These are phyloP conservation scores for Aureobasidium melanogenum DNA, from an alignment of 2,329 filamentous ascomycete genomes.

Conservation along the genomic window DNA sequence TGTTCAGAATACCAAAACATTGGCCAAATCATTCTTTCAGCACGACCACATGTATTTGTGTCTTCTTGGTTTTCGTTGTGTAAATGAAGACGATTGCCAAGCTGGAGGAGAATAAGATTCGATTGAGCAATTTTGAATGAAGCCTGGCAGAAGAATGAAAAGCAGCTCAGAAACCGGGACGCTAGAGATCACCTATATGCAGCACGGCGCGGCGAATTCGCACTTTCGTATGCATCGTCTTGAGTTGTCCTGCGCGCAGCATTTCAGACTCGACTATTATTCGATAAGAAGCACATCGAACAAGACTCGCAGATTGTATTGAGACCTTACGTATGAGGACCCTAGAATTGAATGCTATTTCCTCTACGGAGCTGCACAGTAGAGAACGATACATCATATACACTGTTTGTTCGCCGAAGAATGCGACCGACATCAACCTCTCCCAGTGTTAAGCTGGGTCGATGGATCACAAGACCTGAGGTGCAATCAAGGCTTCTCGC, in stretches of 20 bases:
- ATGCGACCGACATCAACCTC: background rate
- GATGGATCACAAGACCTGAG: constrained; percentile 1
- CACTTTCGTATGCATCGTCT: background rate
- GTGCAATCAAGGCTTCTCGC: constrained; percentile 6
- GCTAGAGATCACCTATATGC: background rate
- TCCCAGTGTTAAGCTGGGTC: background rate
- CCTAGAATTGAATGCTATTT: background rate
- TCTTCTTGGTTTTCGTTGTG: background rate
- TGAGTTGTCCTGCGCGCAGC: background rate
- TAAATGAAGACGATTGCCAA: background rate
- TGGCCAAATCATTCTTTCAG: background rate
- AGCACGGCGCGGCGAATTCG: background rate
- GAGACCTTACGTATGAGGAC: too few species aligned
- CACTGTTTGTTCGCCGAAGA: background rate
- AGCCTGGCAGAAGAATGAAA: background rate
- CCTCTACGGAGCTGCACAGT: background rate
- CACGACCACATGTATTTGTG: background rate
- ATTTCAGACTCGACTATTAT: background rate
- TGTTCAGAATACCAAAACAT: background rate
- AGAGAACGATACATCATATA: background rate
- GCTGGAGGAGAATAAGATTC: background rate
- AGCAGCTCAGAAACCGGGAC: background rate
- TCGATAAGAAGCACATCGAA: background rate
- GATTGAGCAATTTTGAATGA: background rate
- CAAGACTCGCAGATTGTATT: background rate